Evolutionary conservation across 495 filamentous ascomycete genomes (phyloP), one percentile per base, ranked within the genome.

Genomic region (Massariosphaeria phaeospora): DNA sequence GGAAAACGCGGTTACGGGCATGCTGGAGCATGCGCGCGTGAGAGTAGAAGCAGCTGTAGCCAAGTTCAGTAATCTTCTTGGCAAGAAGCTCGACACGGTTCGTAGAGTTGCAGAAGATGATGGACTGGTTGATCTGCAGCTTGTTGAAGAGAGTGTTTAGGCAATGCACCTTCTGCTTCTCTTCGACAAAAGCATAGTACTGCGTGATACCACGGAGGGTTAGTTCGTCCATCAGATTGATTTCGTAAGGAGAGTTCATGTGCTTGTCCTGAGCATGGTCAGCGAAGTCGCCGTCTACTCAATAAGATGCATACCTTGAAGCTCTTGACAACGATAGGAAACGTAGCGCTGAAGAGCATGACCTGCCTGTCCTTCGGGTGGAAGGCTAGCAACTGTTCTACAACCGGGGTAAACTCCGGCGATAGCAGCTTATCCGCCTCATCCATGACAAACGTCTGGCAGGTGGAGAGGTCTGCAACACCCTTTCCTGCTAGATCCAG

Each of bases 21-120:
- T 91, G 85, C 69, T 99, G 93, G n/a, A 91, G 83, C 93, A 99
- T 99, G 61, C 87, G 88, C 25, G 93, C 93, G 66, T 99, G 93
- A 35, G 91, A 96, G 76, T 99, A 99, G 74, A 96, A 99, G 76
- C 93, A 99, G 10, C 94, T 97, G 72, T 97, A 99, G 34, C 93
- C 93, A 51, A 99, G 79, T 68, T 99, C 93, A 12, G 94, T 97
- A 66, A 99, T 99, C 70, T 97, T 99, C 76, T 99, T 99, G 29
- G 93, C 93, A 17, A 99, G 79, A 15, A 99, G 76, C 69, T 99
- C 93, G 15, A 99, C 93, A 38, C 93, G 89, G 66, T 96, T 96
- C 34, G 93, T 97, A 34, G 94, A 97, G 69, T 99, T 99, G 77
- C 93, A 99, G 75, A 99, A 99, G 65, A 99, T 99, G 74, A 99